These are phyloP conservation scores for Coemansia sp. DNA, from an alignment of 192 early-diverging fungal genomes.

Conservation along the genomic window DNA sequence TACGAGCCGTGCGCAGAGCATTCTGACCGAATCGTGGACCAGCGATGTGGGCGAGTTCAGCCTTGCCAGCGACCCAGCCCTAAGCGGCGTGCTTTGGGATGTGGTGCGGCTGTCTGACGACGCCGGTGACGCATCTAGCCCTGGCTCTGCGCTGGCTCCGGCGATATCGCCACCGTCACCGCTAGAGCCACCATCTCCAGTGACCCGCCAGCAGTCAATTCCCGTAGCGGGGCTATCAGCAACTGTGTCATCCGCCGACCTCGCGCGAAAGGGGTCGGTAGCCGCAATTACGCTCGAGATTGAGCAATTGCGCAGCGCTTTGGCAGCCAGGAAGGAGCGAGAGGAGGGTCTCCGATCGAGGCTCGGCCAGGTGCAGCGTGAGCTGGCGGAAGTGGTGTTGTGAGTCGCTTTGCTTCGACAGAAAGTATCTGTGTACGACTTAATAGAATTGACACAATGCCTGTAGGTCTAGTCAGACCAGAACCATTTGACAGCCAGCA, in stretches of 20 bases:
- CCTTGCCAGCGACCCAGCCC: constrained; percentile 12
- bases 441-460: neutral
- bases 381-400: constrained; percentile 28
- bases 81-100: constrained; percentile 55
- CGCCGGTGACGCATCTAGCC: neutral
- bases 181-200: constrained; percentile 4
- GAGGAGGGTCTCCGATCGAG: constrained; percentile 18
- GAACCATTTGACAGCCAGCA: neutral
- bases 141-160: constrained; percentile 1
- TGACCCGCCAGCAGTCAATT: neutral
- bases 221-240: neutral
- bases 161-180: neutral
- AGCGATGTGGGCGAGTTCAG: constrained; percentile 38
- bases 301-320: constrained; percentile 27
- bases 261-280: constrained; percentile 39
- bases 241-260: constrained; percentile 31
- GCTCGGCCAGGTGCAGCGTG: constrained; percentile 40
- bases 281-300: constrained; percentile 41
- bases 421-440: neutral
- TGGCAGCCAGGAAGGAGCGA: constrained; percentile 32
- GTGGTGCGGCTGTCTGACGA: constrained; percentile 44
- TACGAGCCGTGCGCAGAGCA: constrained; percentile 8
- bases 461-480: neutral
- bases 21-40: constrained; percentile 49
- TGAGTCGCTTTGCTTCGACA: constrained; percentile 4